Base-by-base conservation (phyloP, 1,139 yeast genomes). In the Debaryomyces robertsiae region DNA sequence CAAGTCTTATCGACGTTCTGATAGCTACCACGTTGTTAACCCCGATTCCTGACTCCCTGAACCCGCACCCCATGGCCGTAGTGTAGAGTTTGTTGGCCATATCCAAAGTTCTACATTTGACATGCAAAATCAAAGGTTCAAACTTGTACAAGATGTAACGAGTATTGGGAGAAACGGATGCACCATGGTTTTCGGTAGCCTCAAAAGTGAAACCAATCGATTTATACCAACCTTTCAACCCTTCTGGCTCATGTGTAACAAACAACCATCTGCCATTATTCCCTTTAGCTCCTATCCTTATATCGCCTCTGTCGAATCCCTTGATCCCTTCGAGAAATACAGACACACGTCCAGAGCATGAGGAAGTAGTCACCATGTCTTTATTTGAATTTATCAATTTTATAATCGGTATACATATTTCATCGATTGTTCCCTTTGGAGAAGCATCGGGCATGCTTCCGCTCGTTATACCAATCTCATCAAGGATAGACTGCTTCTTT, bases 301-400 rank as follows among this genome's bases (percentile, higher is more conserved):
- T 45, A 19, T 51, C 59, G 1, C 52, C 52, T 0, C 39, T 40
- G 3, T 46, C 49, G 22, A 44, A 42, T 23, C 56, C 55, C 43
- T 65, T 68, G 32, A 55, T 58, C 1, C 95, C 95, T 56, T 87
- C 95, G 3, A 84, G 61, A 55, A 84, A 88, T 0, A 88, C 89
- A 41, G 91, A 82, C 1, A 88, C 84, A 55, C 96, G 67, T 1
- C 96, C 96, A 0, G 95, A 86, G 49, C 96, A 88, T 10, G 94
- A 84, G 1, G 95, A 85, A 0, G 96, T 87, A 2, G 95, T 88
- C 6, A 88, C 93, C 82, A 85, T 77, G 51, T 84, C 81, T 0
- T 62, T 53, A 49, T 80, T 79, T 2, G 73, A 51, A 53, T 88
- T 88, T 51, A 88, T 84, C 27, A 82, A 61, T 14, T 77, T 60